phyloP scores from a whole-genome alignment of 805 yeast species.

The Candida dajiaensis region DNA sequence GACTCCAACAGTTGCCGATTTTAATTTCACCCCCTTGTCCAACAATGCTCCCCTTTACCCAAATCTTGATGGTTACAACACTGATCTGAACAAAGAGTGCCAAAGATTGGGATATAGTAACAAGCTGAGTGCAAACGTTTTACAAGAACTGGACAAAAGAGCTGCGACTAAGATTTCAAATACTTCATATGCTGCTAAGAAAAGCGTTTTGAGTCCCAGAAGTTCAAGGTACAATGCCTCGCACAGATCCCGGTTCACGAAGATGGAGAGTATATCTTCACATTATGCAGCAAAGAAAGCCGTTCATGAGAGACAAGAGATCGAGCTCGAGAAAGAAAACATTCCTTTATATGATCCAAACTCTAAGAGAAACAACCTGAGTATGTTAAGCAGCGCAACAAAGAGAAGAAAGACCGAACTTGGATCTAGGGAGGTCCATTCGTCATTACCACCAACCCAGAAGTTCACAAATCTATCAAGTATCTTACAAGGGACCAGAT shows the following conservation, averaged over 20 bases:
- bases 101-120: slow-evolving; percentile 26
- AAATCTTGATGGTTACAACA: slow-evolving; percentile 9
- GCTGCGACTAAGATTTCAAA: slow-evolving; percentile 18
- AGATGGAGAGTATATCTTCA: slow-evolving; percentile 28
- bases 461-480: not conserved
- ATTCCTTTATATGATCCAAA: slow-evolving; percentile 19
- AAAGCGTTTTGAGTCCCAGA: slow-evolving; percentile 16
- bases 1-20: slow-evolving; percentile 10
- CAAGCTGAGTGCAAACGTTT: slow-evolving; percentile 28
- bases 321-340: slow-evolving; percentile 21
- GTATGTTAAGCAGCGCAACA: slow-evolving; percentile 12
- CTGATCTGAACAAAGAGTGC: slow-evolving; percentile 7
- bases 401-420: slow-evolving; percentile 22
- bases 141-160: slow-evolving; percentile 29
- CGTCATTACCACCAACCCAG: slow-evolving; percentile 5
- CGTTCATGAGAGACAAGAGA: not conserved
- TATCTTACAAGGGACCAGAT: not conserved
- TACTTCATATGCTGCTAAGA: slow-evolving; percentile 3
- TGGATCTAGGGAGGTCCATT: slow-evolving; percentile 11
- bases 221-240: slow-evolving; percentile 17
- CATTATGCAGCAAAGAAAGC: slow-evolving; percentile 26
- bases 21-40: slow-evolving; percentile 10
- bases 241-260: slow-evolving; percentile 23
- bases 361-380: slow-evolving; percentile 16
- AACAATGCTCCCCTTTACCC: slow-evolving; percentile 12